phyloP scores from a whole-genome alignment of 495 filamentous ascomycete species.

The Bathelium albidoporum region DNA sequence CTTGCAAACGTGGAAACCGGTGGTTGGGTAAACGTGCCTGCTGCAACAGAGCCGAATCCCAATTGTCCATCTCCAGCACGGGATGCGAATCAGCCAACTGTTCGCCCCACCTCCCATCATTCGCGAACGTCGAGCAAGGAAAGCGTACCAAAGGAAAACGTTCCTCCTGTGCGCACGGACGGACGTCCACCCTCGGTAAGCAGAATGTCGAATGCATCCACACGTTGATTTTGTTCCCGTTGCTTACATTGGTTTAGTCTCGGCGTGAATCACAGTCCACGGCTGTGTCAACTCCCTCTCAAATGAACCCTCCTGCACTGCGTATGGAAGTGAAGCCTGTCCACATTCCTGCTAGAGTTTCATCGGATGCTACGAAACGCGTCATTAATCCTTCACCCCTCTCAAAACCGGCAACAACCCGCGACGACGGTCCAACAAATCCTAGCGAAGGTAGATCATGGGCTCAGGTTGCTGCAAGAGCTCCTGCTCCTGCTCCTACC shows the following conservation, averaged over 20 bases:
- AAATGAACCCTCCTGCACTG: slow-evolving; percentile 13
- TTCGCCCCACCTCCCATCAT: slow-evolving; percentile 34
- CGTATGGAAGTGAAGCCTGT: slow-evolving; percentile 48
- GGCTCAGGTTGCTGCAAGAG: slow-evolving; percentile 12
- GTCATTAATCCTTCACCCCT: slow-evolving; percentile 71
- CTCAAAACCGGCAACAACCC: slow-evolving; percentile 58
- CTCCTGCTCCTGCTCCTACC: slow-evolving; percentile 15
- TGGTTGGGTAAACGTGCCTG: slow-evolving; percentile 6
- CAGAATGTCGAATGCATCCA: slow-evolving; percentile 13
- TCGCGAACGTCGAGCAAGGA: slow-evolving; percentile 36
- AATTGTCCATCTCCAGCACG: slow-evolving; percentile 3
- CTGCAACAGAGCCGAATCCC: not conserved
- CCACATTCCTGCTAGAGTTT: slow-evolving; percentile 57
- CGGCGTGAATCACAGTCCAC: not conserved
- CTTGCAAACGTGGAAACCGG: slow-evolving; percentile 68
- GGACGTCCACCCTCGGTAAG: slow-evolving; percentile 51
- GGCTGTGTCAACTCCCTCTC: slow-evolving; percentile 4
- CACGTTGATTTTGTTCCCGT: slow-evolving; percentile 2
- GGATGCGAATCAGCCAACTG: slow-evolving; percentile 12
- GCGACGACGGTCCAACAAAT: slow-evolving; percentile 17
- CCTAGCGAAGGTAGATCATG: slow-evolving; percentile 16
- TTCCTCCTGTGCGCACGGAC: slow-evolving; percentile 31
- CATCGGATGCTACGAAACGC: slow-evolving; percentile 62
- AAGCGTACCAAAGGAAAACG: slow-evolving; percentile 36
- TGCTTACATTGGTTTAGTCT: not conserved